Evolutionary conservation across 768 basidiomycete species (phyloP).

Genomic region (Mycena sanguinolenta): DNA sequence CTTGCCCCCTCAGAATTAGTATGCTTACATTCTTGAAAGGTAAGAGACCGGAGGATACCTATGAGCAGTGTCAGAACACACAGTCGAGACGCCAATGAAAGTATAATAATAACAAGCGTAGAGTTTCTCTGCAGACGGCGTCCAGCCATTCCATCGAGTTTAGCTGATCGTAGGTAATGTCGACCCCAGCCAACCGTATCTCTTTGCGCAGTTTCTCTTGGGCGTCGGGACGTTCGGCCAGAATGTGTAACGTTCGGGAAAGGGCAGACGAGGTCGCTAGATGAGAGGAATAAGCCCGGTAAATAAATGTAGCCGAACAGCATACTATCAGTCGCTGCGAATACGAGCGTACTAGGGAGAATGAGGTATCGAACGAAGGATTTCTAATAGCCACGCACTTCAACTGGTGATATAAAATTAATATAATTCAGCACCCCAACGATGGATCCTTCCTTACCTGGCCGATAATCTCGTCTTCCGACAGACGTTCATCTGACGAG

Average conservation of each 20-base stretch:
- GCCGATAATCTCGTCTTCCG: slow-evolving; percentile 47
- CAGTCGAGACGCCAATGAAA: neutral
- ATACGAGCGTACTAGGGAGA: slow-evolving; percentile 44
- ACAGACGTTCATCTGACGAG: slow-evolving; percentile 44
- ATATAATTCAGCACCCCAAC: neutral
- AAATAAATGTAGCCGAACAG: neutral
- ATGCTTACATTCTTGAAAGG: slow-evolving; percentile 41
- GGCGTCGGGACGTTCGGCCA: slow-evolving; percentile 46
- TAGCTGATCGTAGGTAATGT: slow-evolving; percentile 42
- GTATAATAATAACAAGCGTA: slow-evolving; percentile 45
- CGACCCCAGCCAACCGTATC: slow-evolving; percentile 38
- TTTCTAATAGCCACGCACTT: slow-evolving; percentile 24
- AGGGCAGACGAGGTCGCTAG: slow-evolving; percentile 47
- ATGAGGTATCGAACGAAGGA: neutral
- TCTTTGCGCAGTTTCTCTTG: slow-evolving; percentile 51
- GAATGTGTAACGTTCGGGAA: slow-evolving; percentile 44
- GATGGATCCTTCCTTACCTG: slow-evolving; percentile 40
- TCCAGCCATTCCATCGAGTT: slow-evolving; percentile 49
- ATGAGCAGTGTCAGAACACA: neutral
- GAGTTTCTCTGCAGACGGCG: slow-evolving; percentile 51
- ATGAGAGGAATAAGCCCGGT: neutral
- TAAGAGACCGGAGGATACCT: slow-evolving; percentile 42
- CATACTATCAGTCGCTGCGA: slow-evolving; percentile 50
- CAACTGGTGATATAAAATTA: slow-evolving; percentile 28
- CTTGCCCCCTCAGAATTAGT: neutral